Base-by-base conservation (phyloP, 2,329 filamentous ascomycete genomes). In the Calonectria leucothoes region DNA sequence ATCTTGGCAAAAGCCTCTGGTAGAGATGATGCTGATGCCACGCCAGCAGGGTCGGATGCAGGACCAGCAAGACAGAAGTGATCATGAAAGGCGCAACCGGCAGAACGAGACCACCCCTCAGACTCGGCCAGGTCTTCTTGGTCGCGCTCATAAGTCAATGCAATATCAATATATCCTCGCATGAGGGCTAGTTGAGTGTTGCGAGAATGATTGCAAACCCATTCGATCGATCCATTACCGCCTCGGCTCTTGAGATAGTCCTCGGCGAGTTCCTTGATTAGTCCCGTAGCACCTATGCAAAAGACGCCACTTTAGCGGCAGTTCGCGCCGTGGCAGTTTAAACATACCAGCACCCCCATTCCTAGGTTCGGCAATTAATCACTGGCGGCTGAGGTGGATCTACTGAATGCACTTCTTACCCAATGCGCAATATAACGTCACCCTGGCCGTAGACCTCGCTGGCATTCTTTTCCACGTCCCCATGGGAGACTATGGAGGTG, bases 201-300 rank as follows among this genome's bases (percentile, higher is more conserved):
- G 3, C 65, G 65, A 6, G 65, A 67, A 33, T 67, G 65, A 25
- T 67, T 67, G 25, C 65, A 67, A 29, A 67, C 65, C 65, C 65
- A 67, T 5, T 11, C 49, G 23, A 67, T 67, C 29, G 49, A 31
- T 20, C 49, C 49, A 45, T n/a, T 17, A 10, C 27, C 49, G 23
- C n/a, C 33, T 12, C 35, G 49, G 2, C 49, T 57, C 15, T 45
- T 45, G 12, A 67, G 25, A 33, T 67, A 67, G 17, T 55, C 65
- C 20, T 67, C 65, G 10, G 65, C 65, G 12, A 67, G 65, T 57
- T 51, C 65, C 12, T 57, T 67, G 49, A 67, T 39, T 27, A 67
- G 25, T 37, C 65, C 65, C 3, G 65, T 67, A 1, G 65, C 65
- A 14, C 65, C 65, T 67, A 52, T 27, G 10, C 2, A 2, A 23